phyloP scores from a whole-genome alignment of 2,329 filamentous ascomycete genomes.

The Tolypocladium endophyticum region DNA sequence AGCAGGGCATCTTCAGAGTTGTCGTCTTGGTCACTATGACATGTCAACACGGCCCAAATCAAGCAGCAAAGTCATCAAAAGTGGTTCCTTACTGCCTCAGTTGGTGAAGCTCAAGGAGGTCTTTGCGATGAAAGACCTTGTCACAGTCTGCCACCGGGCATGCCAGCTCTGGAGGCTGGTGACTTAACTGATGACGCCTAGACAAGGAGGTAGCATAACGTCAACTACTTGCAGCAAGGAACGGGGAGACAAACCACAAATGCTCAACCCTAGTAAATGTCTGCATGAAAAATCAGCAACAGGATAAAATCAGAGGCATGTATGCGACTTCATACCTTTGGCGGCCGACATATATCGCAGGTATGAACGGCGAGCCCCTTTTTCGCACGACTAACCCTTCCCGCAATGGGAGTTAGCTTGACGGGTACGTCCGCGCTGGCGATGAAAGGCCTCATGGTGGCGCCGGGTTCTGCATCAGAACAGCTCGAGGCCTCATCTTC shows the following conservation, averaged over 20 bases:
- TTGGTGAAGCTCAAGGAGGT: constrained; percentile 48
- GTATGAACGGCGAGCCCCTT: constrained; percentile 48
- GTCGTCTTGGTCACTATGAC: constrained; percentile 3
- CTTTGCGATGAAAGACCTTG: constrained; percentile 46
- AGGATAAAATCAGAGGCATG: neutral
- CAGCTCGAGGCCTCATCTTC: no score
- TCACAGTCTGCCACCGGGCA: constrained; percentile 45
- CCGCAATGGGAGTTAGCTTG: constrained; percentile 22
- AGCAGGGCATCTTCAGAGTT: constrained; percentile 53
- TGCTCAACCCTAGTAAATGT: constrained; percentile 55
- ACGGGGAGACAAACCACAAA: constrained; percentile 34
- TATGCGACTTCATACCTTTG: constrained; percentile 30
- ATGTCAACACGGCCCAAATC: neutral
- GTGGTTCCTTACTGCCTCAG: constrained; percentile 24
- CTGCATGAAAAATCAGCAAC: constrained; percentile 20
- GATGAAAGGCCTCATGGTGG: constrained; percentile 26
- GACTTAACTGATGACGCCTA: constrained; percentile 51
- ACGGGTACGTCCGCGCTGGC: constrained; percentile 27
- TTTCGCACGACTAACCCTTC: constrained; percentile 37
- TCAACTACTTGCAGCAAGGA: neutral
- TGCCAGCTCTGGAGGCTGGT: constrained; percentile 39
- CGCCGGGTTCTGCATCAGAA: neutral
- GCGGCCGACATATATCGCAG: constrained; percentile 39
- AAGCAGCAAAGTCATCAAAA: neutral
- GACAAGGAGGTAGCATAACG: constrained; percentile 11